Percentiles rank a stretch among this genome's conserved stretches.
Evolutionary conservation across 352 stramenopile genomes (phyloP).

Genomic region (Phytopythium aichiense): DNA sequence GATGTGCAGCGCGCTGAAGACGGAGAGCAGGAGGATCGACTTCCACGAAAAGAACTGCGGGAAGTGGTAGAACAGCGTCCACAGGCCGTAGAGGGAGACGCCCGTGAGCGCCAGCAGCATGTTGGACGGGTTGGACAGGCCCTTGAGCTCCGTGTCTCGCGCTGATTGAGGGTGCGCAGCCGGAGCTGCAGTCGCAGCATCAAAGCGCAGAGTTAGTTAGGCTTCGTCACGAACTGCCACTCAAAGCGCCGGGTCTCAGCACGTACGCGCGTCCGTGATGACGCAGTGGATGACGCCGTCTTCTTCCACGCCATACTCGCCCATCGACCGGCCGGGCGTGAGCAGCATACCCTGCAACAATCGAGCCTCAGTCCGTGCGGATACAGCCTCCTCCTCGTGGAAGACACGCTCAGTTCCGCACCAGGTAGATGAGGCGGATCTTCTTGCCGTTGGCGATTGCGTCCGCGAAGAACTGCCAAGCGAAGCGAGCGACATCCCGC

Average conservation of each 20-base stretch:
- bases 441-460: constrained; percentile 51
- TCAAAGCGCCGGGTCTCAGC: background rate
- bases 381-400: too few relatives aligned
- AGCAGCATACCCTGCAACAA: constrained; percentile 59
- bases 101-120: constrained; percentile 61
- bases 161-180: constrained; percentile 35
- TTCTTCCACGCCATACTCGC: constrained; percentile 76
- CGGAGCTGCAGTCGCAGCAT: constrained; percentile 22
- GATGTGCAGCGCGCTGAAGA: constrained; percentile 61
- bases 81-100: constrained; percentile 64
- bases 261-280: constrained; percentile 67
- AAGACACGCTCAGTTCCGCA: constrained; percentile 1
- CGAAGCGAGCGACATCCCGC: background rate
- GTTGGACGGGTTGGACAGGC: constrained; percentile 47
- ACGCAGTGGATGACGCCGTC: constrained; percentile 73
- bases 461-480: constrained; percentile 53
- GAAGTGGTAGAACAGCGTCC: constrained; percentile 79
- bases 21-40: constrained; percentile 52
- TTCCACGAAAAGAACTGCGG: constrained; percentile 78
- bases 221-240: background rate
- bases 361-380: background rate
- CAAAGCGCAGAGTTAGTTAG: constrained; percentile 6
- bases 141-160: constrained; percentile 45
- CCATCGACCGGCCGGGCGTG: constrained; percentile 51
- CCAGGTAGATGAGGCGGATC: constrained; percentile 78